Percentiles rank a stretch among this genome's conserved stretches.
Evolutionary conservation across 1,284 basidiomycete genomes (phyloP).

Genomic region (Ustilago trichophora): DNA sequence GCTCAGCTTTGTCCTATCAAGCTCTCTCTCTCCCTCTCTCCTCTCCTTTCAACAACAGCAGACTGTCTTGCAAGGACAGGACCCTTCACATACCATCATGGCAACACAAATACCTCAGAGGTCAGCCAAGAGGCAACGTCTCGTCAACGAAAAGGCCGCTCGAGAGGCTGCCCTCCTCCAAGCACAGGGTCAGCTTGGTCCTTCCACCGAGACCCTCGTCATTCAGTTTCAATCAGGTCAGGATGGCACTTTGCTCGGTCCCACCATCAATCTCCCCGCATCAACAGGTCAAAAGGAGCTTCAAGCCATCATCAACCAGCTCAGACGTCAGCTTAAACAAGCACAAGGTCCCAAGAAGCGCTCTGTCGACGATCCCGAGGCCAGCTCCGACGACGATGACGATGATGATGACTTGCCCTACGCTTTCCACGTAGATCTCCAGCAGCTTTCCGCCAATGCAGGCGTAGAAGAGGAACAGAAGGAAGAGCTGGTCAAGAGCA

Average conservation of each 20-base stretch:
- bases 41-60: background rate
- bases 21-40: too few species aligned
- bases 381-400: conserved; percentile 48
- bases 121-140: conserved; percentile 57
- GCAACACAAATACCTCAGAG: conserved; percentile 57
- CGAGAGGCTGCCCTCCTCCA: conserved; percentile 43
- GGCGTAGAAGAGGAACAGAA: conserved; percentile 7
- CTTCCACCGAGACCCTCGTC: conserved; percentile 54
- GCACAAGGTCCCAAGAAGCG: conserved; percentile 34
- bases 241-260: conserved; percentile 55
- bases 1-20: background rate
- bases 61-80: background rate
- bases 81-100: conserved; percentile 41
- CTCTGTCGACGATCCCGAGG: conserved; percentile 36
- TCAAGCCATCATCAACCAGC: conserved; percentile 60
- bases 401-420: conserved; percentile 65
- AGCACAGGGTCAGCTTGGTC: conserved; percentile 53
- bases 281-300: conserved; percentile 59
- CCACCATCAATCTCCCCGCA: conserved; percentile 61
- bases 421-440: conserved; percentile 61
- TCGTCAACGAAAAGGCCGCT: conserved; percentile 41
- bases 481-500: conserved; percentile 40
- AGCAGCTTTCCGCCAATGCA: conserved; percentile 29
- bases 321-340: conserved; percentile 47
- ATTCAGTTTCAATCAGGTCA: conserved; percentile 63